A percentile compares a stretch with the other conserved stretches of the same genome.
Evolutionary conservation across 495 filamentous ascomycete genomes (phyloP).

Genomic region (Xylaria grammica): DNA sequence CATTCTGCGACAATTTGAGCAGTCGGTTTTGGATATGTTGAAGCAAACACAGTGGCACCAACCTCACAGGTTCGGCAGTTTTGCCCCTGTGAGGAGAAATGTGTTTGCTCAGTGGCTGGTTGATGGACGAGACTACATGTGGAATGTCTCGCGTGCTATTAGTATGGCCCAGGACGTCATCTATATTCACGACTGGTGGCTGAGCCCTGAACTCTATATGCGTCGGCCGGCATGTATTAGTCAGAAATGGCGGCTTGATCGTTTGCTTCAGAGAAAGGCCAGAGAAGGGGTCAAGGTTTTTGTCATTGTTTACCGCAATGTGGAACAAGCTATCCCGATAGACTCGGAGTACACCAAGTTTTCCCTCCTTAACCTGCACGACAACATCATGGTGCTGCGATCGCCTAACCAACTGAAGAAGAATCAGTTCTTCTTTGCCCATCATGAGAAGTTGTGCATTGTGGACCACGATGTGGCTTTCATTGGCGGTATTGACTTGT

Average conservation of each 20-base stretch:
- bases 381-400: conserved; percentile 93
- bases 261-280: conserved; percentile 92
- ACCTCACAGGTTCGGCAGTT: conserved; percentile 87
- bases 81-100: conserved; percentile 83
- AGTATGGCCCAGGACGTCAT: conserved; percentile 98
- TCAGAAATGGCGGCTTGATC: conserved; percentile 97
- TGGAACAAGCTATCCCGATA: conserved; percentile 96
- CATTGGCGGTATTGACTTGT: conserved; percentile 94
- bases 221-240: conserved; percentile 93
- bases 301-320: conserved; percentile 97
- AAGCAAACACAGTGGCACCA: conserved; percentile 79
- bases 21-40: conserved; percentile 86
- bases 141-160: conserved; percentile 96
- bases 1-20: conserved; percentile 88
- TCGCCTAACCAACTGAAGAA: conserved; percentile 98
- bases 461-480: conserved; percentile 97
- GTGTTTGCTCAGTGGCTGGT: conserved; percentile 97
- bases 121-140: conserved; percentile 98
- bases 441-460: conserved; percentile 96
- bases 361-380: conserved; percentile 92
- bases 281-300: conserved; percentile 97
- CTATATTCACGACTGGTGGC: conserved; percentile 99
- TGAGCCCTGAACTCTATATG: conserved; percentile 97
- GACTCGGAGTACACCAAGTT: conserved; percentile 99
- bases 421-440: conserved; percentile 99